Conservation (phyloP, 148 eudicot genomes). For the Silene uniflora region DNA sequence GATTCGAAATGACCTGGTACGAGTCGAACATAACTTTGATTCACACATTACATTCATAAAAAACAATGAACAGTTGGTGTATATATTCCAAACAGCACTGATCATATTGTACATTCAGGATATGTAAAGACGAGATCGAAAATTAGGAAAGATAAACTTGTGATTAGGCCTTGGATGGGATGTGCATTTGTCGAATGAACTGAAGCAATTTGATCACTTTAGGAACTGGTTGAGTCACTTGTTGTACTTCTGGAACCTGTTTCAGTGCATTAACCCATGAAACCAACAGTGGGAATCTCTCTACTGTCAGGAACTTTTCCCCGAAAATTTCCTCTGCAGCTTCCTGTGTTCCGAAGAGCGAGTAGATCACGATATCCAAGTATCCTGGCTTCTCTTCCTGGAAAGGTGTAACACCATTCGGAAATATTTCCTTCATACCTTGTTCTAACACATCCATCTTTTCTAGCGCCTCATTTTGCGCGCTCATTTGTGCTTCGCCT, state of each 20-base stretch:
- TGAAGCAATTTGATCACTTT: not conserved
- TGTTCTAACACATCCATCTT: slow-evolving; percentile 22
- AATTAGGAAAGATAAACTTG: not conserved
- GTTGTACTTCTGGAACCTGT: slow-evolving; percentile 17
- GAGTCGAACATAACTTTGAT: too few species aligned
- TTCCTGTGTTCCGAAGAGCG: slow-evolving; percentile 14
- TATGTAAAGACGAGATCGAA: not conserved
- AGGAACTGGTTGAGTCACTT: not conserved
- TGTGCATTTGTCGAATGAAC: not conserved
- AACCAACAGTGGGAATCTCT: slow-evolving; percentile 18
- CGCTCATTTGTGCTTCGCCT: not conserved
- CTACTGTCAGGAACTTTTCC: not conserved
- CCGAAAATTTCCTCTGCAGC: slow-evolving; percentile 11
- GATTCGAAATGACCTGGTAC: too few species aligned
- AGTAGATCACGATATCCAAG: slow-evolving; percentile 21
- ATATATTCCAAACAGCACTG: too few species aligned
- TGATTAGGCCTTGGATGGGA: not conserved
- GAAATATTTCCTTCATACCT: slow-evolving; percentile 20
- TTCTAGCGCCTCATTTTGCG: not conserved
- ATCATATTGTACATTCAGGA: not conserved
- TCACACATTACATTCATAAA: too few species aligned
- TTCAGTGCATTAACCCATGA: slow-evolving; percentile 17
- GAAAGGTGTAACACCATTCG: not conserved
- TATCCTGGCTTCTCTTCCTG: slow-evolving; percentile 16
- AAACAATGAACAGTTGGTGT: not conserved